These are phyloP conservation scores for Aspergillus diversus DNA, from an alignment of 495 filamentous ascomycete species.

Conservation along the genomic window DNA sequence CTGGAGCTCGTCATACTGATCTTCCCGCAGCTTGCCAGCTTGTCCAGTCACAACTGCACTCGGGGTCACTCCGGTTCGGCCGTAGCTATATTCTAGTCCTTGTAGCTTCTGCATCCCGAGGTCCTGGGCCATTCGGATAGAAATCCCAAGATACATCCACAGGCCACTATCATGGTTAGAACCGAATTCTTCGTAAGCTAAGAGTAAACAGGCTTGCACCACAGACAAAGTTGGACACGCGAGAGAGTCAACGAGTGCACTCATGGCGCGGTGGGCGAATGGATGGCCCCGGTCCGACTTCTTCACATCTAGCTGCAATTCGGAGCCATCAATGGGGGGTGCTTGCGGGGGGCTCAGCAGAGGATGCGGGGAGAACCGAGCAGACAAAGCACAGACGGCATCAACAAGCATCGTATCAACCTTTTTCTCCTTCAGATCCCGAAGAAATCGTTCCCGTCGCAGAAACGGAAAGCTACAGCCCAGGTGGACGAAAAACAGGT, in stretches of 20 bases:
- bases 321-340: slow-evolving; percentile 53
- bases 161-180: slow-evolving; percentile 83
- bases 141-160: slow-evolving; percentile 87
- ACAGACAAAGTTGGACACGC: slow-evolving; percentile 77
- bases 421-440: slow-evolving; percentile 72
- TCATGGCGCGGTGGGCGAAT: slow-evolving; percentile 78
- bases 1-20: slow-evolving; percentile 48
- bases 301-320: slow-evolving; percentile 39
- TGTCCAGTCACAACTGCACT: slow-evolving; percentile 54
- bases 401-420: slow-evolving; percentile 88
- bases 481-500: slow-evolving; percentile 76
- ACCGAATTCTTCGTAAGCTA: slow-evolving; percentile 86
- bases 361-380: slow-evolving; percentile 75
- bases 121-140: slow-evolving; percentile 85
- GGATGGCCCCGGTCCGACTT: slow-evolving; percentile 63
- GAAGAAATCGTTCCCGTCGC: slow-evolving; percentile 67
- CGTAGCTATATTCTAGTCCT: slow-evolving; percentile 70
- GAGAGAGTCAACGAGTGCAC: slow-evolving; percentile 73
- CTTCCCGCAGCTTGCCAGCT: slow-evolving; percentile 45
- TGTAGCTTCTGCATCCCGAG: slow-evolving; percentile 79
- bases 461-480: slow-evolving; percentile 85
- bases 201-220: slow-evolving; percentile 76
- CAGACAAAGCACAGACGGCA: slow-evolving; percentile 77
- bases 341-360: slow-evolving; percentile 58
- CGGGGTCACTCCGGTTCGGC: slow-evolving; percentile 55